Evolutionary conservation across 2,329 filamentous ascomycete genomes (phyloP).

Genomic region (Chalaropsis ovoidea): DNA sequence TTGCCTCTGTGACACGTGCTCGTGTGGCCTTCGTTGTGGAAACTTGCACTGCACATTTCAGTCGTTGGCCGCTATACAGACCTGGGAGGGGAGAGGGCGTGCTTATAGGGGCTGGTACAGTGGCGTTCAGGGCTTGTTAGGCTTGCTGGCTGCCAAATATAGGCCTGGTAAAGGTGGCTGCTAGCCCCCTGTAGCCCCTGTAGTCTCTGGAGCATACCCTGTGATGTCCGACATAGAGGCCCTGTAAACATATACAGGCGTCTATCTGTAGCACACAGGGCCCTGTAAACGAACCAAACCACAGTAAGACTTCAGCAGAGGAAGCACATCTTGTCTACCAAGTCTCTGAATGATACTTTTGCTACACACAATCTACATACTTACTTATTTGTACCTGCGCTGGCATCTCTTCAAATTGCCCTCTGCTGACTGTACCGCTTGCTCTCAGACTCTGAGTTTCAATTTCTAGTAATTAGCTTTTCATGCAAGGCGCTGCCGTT

Average conservation of each 20-base stretch:
- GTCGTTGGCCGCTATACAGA: no score
- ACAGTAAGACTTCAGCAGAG: not conserved
- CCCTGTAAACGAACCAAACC: not conserved
- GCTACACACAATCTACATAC: no score
- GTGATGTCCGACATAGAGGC: not conserved
- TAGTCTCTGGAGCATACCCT: not conserved
- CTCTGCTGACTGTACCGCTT: not conserved
- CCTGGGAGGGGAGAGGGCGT: not conserved
- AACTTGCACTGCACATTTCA: no score
- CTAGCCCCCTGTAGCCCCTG: not conserved
- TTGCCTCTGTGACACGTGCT: conserved; percentile 13
- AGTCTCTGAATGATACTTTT: no score
- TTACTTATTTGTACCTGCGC: no score
- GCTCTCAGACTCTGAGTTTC: not conserved
- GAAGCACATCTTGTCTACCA: no score
- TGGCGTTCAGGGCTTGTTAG: not conserved
- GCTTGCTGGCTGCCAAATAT: no score
- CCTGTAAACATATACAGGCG: not conserved
- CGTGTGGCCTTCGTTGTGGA: not conserved
- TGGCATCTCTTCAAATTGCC: no score
- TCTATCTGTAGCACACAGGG: not conserved
- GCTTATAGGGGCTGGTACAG: not conserved
- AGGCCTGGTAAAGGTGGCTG: not conserved
- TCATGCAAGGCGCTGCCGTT: conserved; percentile 11
- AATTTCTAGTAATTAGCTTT: conserved; percentile 5